Evolutionary conservation across 495 filamentous ascomycete species (phyloP).

Genomic region (Penicillium nucicola): DNA sequence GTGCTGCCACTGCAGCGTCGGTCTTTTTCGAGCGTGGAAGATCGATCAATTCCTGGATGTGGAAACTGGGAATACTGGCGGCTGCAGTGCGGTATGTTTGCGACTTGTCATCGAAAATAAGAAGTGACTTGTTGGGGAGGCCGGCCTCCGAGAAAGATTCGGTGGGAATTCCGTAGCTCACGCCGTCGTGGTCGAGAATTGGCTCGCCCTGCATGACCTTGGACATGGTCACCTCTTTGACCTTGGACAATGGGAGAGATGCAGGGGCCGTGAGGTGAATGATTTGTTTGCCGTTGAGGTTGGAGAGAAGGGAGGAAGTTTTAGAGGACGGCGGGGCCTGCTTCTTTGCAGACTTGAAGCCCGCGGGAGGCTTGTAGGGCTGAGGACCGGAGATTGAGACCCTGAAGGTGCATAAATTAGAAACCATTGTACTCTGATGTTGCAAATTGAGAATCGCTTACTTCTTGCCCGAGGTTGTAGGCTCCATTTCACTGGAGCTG

Average conservation of each 20-base stretch:
- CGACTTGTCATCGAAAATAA: slow-evolving; percentile 34
- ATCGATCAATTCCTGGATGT: slow-evolving; percentile 44
- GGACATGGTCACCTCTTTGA: slow-evolving; percentile 41
- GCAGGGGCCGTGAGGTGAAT: slow-evolving; percentile 44
- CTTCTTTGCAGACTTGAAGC: slow-evolving; percentile 40
- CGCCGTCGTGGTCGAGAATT: slow-evolving; percentile 36
- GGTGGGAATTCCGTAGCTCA: slow-evolving; percentile 44
- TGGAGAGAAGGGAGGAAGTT: slow-evolving; percentile 35
- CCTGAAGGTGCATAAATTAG: slow-evolving; percentile 6
- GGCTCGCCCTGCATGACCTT: slow-evolving; percentile 42
- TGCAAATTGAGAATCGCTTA: slow-evolving; percentile 4
- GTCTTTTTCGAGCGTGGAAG: slow-evolving; percentile 29
- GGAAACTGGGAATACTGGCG: slow-evolving; percentile 37
- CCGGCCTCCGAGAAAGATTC: slow-evolving; percentile 37
- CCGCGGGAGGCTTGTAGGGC: slow-evolving; percentile 39
- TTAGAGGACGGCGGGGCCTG: slow-evolving; percentile 32
- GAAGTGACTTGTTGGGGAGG: slow-evolving; percentile 28
- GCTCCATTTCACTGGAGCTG: slow-evolving; percentile 35
- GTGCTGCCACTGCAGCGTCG: slow-evolving; percentile 30
- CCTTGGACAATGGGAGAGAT: slow-evolving; percentile 40
- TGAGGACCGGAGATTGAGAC: slow-evolving; percentile 22
- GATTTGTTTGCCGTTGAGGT: slow-evolving; percentile 43
- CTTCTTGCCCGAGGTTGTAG: slow-evolving; percentile 21
- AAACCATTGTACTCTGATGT: neutral
- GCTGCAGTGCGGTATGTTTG: slow-evolving; percentile 33